These are phyloP conservation scores for Middelhovenomyces tepae DNA, from an alignment of 805 yeast species.

Conservation along the genomic window DNA sequence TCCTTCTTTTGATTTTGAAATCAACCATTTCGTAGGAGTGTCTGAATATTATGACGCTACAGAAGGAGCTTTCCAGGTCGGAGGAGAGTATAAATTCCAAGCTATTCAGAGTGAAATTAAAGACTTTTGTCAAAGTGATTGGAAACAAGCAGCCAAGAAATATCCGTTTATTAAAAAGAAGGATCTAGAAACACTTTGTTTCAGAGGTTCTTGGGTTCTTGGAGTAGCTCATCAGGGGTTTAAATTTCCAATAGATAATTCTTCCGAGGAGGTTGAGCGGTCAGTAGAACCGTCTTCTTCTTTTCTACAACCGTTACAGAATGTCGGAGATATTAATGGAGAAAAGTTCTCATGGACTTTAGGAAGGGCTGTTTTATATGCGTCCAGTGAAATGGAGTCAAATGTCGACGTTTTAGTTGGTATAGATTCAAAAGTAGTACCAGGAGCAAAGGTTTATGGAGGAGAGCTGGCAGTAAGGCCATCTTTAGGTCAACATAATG, in stretches of 20 bases:
- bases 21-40: conserved; percentile 52
- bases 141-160: conserved; percentile 14
- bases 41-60: conserved; percentile 61
- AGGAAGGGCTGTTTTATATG: conserved; percentile 71
- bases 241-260: conserved; percentile 2
- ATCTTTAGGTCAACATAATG: conserved; percentile 16
- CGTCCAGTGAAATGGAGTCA: conserved; percentile 46
- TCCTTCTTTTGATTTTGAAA: conserved; percentile 50
- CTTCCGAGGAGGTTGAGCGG: conserved; percentile 16
- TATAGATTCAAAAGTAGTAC: background rate
- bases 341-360: conserved; percentile 85
- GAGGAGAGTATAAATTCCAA: conserved; percentile 21
- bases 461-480: conserved; percentile 3
- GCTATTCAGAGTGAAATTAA: conserved; percentile 3
- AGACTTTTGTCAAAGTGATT: conserved; percentile 9
- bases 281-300: background rate
- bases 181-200: conserved; percentile 6
- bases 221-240: conserved; percentile 8
- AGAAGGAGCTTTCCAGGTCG: conserved; percentile 37
- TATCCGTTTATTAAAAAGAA: conserved; percentile 1
- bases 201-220: conserved; percentile 7
- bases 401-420: background rate
- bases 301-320: conserved; percentile 51
- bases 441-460: background rate
- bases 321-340: conserved; percentile 66